These are phyloP conservation scores for Myochromella boudieri DNA, from an alignment of 768 basidiomycete genomes.

Conservation along the genomic window DNA sequence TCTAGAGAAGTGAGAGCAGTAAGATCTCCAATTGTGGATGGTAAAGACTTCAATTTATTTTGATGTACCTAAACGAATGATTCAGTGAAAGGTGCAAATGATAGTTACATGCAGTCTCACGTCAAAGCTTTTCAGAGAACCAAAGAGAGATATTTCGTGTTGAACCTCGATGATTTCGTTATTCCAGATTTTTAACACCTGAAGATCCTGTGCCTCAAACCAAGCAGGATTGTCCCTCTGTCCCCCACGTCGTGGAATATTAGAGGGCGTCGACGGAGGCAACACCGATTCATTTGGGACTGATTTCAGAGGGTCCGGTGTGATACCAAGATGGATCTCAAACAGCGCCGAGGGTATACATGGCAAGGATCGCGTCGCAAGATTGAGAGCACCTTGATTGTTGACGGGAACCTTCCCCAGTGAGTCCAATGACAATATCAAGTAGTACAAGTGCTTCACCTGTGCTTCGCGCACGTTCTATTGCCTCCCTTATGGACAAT, in stretches of 20 bases:
- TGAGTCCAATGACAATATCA: slow-evolving; percentile 42
- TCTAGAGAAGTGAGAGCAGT: slow-evolving; percentile 66
- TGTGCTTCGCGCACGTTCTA: slow-evolving; percentile 75
- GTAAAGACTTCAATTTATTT: slow-evolving; percentile 64
- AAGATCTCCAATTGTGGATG: slow-evolving; percentile 67
- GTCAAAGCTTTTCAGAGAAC: slow-evolving; percentile 77
- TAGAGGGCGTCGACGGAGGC: slow-evolving; percentile 35
- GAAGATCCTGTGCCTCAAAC: slow-evolving; percentile 82
- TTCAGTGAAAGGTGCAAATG: not conserved
- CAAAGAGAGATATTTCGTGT: slow-evolving; percentile 81
- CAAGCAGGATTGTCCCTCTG: slow-evolving; percentile 57
- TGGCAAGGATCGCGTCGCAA: slow-evolving; percentile 68
- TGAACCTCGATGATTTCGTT: slow-evolving; percentile 81
- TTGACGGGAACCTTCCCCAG: slow-evolving; percentile 36
- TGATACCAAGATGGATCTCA: slow-evolving; percentile 77
- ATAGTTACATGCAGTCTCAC: slow-evolving; percentile 42
- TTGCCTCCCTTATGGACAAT: slow-evolving; percentile 68
- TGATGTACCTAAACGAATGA: slow-evolving; percentile 58
- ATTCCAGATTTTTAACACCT: slow-evolving; percentile 74
- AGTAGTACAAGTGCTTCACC: slow-evolving; percentile 45
- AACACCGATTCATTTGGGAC: slow-evolving; percentile 61
- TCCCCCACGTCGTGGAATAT: slow-evolving; percentile 36
- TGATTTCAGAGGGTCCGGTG: slow-evolving; percentile 65
- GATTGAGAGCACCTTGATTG: slow-evolving; percentile 66
- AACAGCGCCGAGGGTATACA: slow-evolving; percentile 79